Evolutionary conservation across 2,329 filamentous ascomycete species (phyloP).

Genomic region (Alternaria rosae): DNA sequence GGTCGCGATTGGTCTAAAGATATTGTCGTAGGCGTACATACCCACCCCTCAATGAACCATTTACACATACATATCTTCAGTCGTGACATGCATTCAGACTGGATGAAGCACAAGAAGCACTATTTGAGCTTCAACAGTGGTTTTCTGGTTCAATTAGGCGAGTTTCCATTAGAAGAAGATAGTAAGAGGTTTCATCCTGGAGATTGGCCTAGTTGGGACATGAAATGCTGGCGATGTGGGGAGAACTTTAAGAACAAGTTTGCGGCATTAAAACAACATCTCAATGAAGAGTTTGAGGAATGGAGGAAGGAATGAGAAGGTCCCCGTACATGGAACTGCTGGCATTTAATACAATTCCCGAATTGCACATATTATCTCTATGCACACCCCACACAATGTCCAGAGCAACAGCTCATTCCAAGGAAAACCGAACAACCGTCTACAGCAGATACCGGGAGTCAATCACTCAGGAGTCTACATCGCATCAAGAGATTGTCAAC

Average conservation of each 20-base stretch:
- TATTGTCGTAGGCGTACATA: constrained; percentile 81
- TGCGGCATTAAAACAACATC: constrained; percentile 74
- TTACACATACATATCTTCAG: constrained; percentile 89
- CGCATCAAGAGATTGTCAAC: background rate
- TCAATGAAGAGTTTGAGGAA: constrained; percentile 74
- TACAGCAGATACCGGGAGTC: no score
- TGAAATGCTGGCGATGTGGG: constrained; percentile 87
- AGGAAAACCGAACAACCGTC: no score
- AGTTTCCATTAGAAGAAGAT: constrained; percentile 75
- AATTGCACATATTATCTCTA: background rate
- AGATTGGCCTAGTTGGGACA: constrained; percentile 69
- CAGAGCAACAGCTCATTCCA: no score
- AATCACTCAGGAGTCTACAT: background rate
- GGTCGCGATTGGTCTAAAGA: constrained; percentile 83
- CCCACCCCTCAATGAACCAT: constrained; percentile 89
- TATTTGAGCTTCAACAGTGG: constrained; percentile 90
- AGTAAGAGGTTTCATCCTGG: constrained; percentile 69
- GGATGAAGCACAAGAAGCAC: constrained; percentile 81
- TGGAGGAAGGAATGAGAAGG: constrained; percentile 65
- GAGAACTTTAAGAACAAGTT: constrained; percentile 78
- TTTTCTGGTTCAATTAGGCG: constrained; percentile 80
- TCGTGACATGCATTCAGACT: constrained; percentile 75
- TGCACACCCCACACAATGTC: no score
- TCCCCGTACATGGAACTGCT: background rate
- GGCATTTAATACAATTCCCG: background rate